Percentiles rank a stretch among this genome's conserved stretches.
phyloP scores from a whole-genome alignment of 164 flowering plant genomes.

The Brasenia schreberi region DNA sequence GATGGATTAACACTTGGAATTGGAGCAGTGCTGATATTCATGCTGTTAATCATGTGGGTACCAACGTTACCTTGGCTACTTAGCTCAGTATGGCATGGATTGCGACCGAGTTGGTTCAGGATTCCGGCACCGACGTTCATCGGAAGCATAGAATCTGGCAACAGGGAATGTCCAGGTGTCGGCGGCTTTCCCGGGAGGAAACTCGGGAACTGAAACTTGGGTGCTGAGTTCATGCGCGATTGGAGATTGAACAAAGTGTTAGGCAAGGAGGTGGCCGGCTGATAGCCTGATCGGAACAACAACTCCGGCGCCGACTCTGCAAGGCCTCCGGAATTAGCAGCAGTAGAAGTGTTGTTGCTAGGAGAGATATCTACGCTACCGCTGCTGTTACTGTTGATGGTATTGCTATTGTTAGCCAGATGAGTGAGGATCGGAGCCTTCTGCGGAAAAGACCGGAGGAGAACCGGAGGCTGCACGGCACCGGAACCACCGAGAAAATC shows the following conservation, averaged over 20 bases:
- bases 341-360: not conserved
- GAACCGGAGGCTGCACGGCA: slow-evolving; percentile 15
- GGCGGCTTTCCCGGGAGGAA: not conserved
- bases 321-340: not conserved
- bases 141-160: not conserved
- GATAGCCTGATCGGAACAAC: not conserved
- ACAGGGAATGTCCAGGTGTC: not conserved
- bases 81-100: not conserved
- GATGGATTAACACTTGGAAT: not conserved
- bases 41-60: not conserved
- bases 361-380: not conserved
- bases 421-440: slow-evolving; percentile 13
- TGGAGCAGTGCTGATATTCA: not conserved
- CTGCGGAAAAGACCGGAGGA: slow-evolving; percentile 38
- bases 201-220: not conserved
- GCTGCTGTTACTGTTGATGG: not conserved
- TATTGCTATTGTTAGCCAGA: not conserved
- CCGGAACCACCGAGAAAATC: slow-evolving; percentile 31
- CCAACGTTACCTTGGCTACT: not conserved
- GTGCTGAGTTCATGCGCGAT: not conserved
- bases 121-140: not conserved
- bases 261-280: not conserved
- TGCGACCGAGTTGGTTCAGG: not conserved
- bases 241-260: not conserved
- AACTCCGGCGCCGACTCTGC: not conserved